Conservation (phyloP, 2,329 filamentous ascomycete genomes). For the Stagonosporopsis cucurbitacearum region DNA sequence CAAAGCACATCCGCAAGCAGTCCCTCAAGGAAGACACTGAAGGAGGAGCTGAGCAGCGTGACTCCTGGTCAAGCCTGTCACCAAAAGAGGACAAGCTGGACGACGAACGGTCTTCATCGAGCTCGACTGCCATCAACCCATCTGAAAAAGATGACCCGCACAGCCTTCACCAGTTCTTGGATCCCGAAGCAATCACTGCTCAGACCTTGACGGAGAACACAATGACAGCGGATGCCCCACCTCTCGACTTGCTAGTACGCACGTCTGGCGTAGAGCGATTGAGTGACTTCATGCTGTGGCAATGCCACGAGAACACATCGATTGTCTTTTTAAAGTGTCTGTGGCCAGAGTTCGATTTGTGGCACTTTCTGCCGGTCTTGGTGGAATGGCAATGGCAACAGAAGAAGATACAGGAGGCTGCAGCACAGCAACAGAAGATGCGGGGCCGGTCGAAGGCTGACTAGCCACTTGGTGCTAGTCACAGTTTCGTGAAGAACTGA, state of each 20-base stretch:
- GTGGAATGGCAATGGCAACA: constrained; percentile 82
- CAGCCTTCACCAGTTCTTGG: constrained; percentile 55
- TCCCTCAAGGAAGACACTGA: constrained; percentile 51
- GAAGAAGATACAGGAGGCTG: constrained; percentile 51
- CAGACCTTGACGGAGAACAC: constrained; percentile 84
- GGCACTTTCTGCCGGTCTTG: constrained; percentile 89
- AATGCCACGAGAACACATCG: constrained; percentile 90
- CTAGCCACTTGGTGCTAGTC: constrained; percentile 9
- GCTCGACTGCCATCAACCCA: constrained; percentile 47
- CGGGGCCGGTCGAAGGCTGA: constrained; percentile 39
- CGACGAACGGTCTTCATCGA: constrained; percentile 43
- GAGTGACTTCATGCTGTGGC: constrained; percentile 99
- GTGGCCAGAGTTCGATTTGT: constrained; percentile 96
- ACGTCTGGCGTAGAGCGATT: constrained; percentile 92
- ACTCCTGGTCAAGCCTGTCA: constrained; percentile 45
- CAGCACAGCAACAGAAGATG: constrained; percentile 44
- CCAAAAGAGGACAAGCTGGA: constrained; percentile 45
- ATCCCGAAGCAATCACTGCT: constrained; percentile 85
- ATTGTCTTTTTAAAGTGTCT: constrained; percentile 90
- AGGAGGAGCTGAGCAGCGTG: constrained; percentile 33
- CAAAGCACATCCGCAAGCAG: constrained; percentile 74
- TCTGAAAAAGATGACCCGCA: constrained; percentile 42
- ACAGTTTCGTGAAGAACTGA: constrained; percentile 6
- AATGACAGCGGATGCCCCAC: constrained; percentile 85
- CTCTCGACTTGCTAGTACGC: constrained; percentile 86